phyloP scores from a whole-genome alignment of 192 early-diverging fungal species.

The Backusella parvicylindrica region DNA sequence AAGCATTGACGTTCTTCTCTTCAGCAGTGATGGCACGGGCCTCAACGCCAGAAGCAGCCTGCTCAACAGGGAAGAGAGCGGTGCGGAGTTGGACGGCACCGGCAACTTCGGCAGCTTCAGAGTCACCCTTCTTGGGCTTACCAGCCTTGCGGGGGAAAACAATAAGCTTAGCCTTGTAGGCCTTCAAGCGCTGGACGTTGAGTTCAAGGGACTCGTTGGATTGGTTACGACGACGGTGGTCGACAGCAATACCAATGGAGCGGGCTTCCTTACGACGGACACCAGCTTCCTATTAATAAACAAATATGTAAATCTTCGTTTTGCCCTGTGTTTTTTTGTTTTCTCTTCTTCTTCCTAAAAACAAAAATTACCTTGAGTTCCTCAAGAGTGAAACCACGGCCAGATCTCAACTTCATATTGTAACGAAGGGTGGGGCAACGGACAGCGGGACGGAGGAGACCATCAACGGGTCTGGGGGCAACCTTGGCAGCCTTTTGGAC shows the following conservation, averaged over 20 bases:
- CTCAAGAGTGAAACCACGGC: conserved; percentile 97
- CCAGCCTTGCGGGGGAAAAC: conserved; percentile 94
- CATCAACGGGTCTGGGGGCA: conserved; percentile 95
- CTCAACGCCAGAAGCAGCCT: conserved; percentile 45
- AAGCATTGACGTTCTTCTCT: conserved; percentile 58
- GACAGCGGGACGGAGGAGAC: conserved; percentile 94
- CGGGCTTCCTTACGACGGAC: conserved; percentile 90
- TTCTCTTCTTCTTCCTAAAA: not conserved
- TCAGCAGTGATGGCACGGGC: conserved; percentile 55
- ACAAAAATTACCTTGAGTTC: conserved; percentile 98
- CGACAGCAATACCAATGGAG: conserved; percentile 94
- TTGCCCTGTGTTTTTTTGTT: not conserved
- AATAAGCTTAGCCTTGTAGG: conserved; percentile 93
- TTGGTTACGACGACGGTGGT: conserved; percentile 96
- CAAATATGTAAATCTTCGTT: not conserved
- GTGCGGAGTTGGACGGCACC: conserved; percentile 65
- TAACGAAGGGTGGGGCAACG: conserved; percentile 96
- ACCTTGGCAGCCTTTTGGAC: conserved; percentile 94
- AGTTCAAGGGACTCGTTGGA: conserved; percentile 89
- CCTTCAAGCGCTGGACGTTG: conserved; percentile 93
- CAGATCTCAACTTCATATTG: conserved; percentile 96
- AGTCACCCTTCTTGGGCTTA: conserved; percentile 82
- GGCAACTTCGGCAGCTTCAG: conserved; percentile 51
- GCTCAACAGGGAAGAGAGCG: conserved; percentile 65
- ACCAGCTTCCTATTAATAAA: conserved; percentile 71